phyloP scores from a whole-genome alignment of 73 alveolate genomes.

The Durusdinium trenchii region DNA sequence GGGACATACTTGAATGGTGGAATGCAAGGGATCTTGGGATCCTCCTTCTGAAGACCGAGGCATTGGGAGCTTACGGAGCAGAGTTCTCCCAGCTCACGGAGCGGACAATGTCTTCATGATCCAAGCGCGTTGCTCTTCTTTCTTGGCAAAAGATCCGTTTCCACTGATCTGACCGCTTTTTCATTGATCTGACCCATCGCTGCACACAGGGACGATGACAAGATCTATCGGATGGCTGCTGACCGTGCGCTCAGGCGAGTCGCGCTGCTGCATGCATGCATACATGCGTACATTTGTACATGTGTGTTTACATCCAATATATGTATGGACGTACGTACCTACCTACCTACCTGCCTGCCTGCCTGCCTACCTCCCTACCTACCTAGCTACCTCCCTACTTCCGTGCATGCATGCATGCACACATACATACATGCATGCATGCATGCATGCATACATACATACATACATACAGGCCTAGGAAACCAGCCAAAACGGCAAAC shows the following conservation, averaged over 20 bases:
- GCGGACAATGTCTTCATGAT: no score
- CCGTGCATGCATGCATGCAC: neutral
- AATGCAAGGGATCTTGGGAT: no score
- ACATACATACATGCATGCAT: neutral
- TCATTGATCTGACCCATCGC: no score
- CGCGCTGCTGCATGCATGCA: neutral
- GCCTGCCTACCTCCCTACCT: neutral
- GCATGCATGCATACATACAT: neutral
- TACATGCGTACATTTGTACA: neutral
- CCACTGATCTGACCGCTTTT: no score
- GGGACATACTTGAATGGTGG: no score
- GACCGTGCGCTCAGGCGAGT: conserved; percentile 83
- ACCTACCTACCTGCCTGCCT: neutral
- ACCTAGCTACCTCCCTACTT: neutral
- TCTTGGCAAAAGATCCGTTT: no score
- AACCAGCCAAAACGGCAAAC: no score
- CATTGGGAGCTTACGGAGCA: no score
- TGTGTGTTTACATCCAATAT: no score
- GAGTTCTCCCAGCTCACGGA: no score
- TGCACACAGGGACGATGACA: conserved; percentile 85
- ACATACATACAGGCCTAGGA: neutral
- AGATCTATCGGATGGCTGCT: conserved; percentile 61
- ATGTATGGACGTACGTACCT: neutral
- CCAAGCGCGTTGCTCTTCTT: no score
- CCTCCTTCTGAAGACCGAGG: no score